These are phyloP conservation scores for Chaetomium sp. DNA, from an alignment of 2,329 filamentous ascomycete species.

Conservation along the genomic window DNA sequence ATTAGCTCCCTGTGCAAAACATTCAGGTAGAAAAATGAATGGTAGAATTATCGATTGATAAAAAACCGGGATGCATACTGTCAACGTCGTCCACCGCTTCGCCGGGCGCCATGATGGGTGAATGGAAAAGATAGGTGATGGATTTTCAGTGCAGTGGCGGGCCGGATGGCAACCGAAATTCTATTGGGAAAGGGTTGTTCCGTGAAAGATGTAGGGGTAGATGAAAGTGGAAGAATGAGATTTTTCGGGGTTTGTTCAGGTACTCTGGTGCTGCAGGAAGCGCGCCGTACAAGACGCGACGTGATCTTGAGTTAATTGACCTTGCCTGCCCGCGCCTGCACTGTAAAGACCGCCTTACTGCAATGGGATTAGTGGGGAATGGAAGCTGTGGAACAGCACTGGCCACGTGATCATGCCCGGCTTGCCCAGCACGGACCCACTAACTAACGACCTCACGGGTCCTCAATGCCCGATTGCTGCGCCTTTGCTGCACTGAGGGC, in stretches of 20 bases:
- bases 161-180: background rate
- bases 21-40: too few relatives aligned
- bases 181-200: background rate
- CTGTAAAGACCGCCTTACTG: background rate
- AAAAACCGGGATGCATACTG: conserved; percentile 28
- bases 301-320: conserved; percentile 13
- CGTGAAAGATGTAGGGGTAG: too few relatives aligned
- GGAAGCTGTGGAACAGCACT: background rate
- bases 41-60: background rate
- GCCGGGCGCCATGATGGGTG: conserved; percentile 39
- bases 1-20: conserved; percentile 6
- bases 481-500: background rate
- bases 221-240: background rate
- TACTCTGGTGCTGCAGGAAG: background rate
- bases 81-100: conserved; percentile 46
- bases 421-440: too few relatives aligned
- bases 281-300: conserved; percentile 9
- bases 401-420: background rate
- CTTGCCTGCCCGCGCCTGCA: background rate
- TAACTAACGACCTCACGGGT: too few relatives aligned
- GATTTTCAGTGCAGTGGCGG: too few relatives aligned
- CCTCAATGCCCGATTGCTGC: too few relatives aligned
- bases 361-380: background rate
- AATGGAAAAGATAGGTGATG: background rate
- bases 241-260: too few relatives aligned